These are phyloP conservation scores for Coemansia sp. DNA, from an alignment of 192 early-diverging fungal genomes.

Conservation along the genomic window DNA sequence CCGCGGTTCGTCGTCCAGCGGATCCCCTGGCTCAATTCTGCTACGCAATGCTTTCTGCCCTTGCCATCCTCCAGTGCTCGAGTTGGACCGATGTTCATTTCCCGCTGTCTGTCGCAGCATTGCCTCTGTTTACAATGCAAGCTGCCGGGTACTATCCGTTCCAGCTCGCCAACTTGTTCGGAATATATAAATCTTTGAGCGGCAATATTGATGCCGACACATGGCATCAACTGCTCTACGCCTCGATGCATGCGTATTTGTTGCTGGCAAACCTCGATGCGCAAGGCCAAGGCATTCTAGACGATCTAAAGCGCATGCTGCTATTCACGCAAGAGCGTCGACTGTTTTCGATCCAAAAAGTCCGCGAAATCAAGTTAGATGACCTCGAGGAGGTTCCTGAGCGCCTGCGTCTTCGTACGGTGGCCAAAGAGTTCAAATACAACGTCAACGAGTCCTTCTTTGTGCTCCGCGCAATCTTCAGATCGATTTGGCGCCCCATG, in stretches of 20 bases:
- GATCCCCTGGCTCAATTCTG: slow-evolving; percentile 6
- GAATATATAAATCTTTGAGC: slow-evolving; percentile 17
- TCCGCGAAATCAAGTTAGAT: slow-evolving; percentile 12
- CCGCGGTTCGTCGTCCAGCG: background rate
- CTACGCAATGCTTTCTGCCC: slow-evolving; percentile 6
- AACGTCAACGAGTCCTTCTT: slow-evolving; percentile 34
- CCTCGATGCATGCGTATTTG: slow-evolving; percentile 9
- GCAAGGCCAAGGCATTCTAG: slow-evolving; percentile 11
- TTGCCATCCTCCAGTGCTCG: slow-evolving; percentile 2
- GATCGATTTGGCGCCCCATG: slow-evolving; percentile 34
- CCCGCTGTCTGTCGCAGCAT: slow-evolving; percentile 8
- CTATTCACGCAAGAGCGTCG: slow-evolving; percentile 17
- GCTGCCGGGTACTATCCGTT: slow-evolving; percentile 6
- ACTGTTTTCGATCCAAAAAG: slow-evolving; percentile 5
- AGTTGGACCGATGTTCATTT: slow-evolving; percentile 1
- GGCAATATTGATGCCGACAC: background rate
- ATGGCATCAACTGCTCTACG: background rate
- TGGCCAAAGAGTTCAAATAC: slow-evolving; percentile 23
- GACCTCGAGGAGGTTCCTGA: slow-evolving; percentile 20
- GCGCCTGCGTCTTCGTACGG: background rate
- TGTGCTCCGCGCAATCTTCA: slow-evolving; percentile 34
- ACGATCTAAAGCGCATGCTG: slow-evolving; percentile 5
- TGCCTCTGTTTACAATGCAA: slow-evolving; percentile 9
- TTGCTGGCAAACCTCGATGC: slow-evolving; percentile 18
- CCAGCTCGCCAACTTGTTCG: slow-evolving; percentile 18